Conservation (phyloP, 805 yeast species). For the Wickerhamiella kazuoi region DNA sequence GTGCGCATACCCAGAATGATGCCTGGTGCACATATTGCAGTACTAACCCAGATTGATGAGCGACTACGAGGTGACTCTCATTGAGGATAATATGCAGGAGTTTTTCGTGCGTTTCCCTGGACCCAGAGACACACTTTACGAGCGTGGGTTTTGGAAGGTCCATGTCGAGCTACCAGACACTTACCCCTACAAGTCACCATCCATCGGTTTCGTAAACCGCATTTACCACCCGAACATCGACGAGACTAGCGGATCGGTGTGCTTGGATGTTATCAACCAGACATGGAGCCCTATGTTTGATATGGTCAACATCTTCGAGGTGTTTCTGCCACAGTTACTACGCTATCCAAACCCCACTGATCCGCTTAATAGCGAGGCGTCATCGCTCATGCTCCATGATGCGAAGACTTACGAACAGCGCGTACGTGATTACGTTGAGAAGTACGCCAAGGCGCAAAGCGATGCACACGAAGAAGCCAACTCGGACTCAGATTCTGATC, state of each 20-base stretch:
- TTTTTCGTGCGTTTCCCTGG: constrained; percentile 74
- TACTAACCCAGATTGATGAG: constrained; percentile 47
- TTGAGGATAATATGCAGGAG: constrained; percentile 74
- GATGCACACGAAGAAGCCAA: constrained; percentile 26
- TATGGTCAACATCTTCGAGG: constrained; percentile 73
- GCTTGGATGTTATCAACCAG: constrained; percentile 90
- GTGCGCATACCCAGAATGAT: background rate
- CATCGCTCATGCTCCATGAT: constrained; percentile 56
- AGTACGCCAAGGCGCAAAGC: constrained; percentile 46
- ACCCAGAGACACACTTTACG: constrained; percentile 75
- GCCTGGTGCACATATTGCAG: constrained; percentile 29
- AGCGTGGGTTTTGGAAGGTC: constrained; percentile 76
- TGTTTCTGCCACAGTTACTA: constrained; percentile 78
- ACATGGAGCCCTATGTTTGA: constrained; percentile 99
- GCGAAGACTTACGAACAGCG: constrained; percentile 45
- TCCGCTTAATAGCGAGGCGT: constrained; percentile 68
- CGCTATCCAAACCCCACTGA: constrained; percentile 89
- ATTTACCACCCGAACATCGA: constrained; percentile 94
- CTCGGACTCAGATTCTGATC: constrained; percentile 20
- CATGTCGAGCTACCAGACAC: constrained; percentile 90
- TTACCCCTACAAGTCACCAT: constrained; percentile 90
- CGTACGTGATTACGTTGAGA: constrained; percentile 50
- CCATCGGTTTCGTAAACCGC: constrained; percentile 80
- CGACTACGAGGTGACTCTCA: constrained; percentile 69
- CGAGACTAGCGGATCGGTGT: constrained; percentile 72